Conservation (phyloP, 2,329 filamentous ascomycete species). For the Stagonosporopsis rhizophila region DNA sequence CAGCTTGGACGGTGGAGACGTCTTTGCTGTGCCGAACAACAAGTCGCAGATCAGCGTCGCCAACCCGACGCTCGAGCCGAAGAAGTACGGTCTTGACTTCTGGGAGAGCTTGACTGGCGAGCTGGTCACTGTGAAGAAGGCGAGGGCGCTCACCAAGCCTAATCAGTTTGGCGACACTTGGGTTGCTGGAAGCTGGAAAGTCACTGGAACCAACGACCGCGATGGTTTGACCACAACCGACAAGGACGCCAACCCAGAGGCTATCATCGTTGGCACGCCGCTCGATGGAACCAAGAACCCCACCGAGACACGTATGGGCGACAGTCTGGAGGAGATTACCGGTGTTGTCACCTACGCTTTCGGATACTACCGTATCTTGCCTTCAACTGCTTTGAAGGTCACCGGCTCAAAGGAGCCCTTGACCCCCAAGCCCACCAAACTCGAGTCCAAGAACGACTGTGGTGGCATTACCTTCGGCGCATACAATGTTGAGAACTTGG, state of each 20-base stretch:
- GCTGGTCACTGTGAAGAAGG: conserved; percentile 67
- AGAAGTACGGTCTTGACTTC: conserved; percentile 72
- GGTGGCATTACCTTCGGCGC: conserved; percentile 67
- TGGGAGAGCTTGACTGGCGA: conserved; percentile 75
- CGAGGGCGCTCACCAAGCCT: conserved; percentile 65
- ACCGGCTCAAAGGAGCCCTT: conserved; percentile 54
- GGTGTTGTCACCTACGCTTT: conserved; percentile 71
- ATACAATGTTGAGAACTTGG: conserved; percentile 76
- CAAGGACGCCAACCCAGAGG: conserved; percentile 71
- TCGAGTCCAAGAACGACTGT: conserved; percentile 65
- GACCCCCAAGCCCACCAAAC: conserved; percentile 59
- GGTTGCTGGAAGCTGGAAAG: conserved; percentile 70
- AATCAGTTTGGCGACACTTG: conserved; percentile 73
- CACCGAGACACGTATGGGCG: conserved; percentile 67
- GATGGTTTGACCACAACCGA: conserved; percentile 70
- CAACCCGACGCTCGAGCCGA: conserved; percentile 69
- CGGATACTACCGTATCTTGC: conserved; percentile 74
- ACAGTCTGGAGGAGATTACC: conserved; percentile 69
- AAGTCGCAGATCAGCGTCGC: conserved; percentile 61
- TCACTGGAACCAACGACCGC: conserved; percentile 67
- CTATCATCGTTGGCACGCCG: conserved; percentile 69
- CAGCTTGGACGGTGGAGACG: conserved; percentile 68
- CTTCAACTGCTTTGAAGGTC: conserved; percentile 64
- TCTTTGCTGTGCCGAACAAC: conserved; percentile 71
- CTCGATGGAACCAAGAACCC: conserved; percentile 71